A percentile compares a stretch with the other conserved stretches of the same genome.
Conservation (phyloP, 306 rosid species). For the Pueraria montana region DNA sequence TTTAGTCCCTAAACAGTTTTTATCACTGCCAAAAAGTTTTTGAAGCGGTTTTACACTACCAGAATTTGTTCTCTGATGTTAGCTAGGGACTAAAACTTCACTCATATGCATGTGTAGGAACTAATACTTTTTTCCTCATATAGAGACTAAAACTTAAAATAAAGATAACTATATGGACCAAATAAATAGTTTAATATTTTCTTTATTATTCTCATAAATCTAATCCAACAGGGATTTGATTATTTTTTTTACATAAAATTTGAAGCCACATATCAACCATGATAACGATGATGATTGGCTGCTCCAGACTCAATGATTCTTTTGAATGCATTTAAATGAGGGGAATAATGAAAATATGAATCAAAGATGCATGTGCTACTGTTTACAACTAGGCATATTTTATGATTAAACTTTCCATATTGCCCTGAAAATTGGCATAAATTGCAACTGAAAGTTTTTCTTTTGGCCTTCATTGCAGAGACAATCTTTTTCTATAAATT, state of each 20-base stretch:
- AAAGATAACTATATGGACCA: not conserved
- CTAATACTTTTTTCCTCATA: not conserved
- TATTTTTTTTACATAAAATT: constrained; percentile 23
- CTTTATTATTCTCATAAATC: constrained; percentile 18
- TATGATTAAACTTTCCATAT: constrained; percentile 1
- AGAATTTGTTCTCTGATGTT: not conserved
- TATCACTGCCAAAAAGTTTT: not conserved
- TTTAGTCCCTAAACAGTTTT: not conserved
- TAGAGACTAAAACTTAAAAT: too few relatives aligned
- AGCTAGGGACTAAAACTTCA: not conserved
- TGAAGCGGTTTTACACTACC: not conserved
- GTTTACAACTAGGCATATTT: constrained; percentile 47
- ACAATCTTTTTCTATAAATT: not conserved
- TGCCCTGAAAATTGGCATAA: constrained; percentile 15
- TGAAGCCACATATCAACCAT: too few relatives aligned
- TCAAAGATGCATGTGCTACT: too few relatives aligned
- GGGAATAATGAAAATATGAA: too few relatives aligned
- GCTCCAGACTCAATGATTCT: too few relatives aligned
- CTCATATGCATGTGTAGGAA: not conserved
- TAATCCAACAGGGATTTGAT: constrained; percentile 38
- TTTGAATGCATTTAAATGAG: too few relatives aligned
- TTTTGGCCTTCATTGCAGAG: not conserved
- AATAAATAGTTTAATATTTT: not conserved
- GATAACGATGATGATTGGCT: too few relatives aligned
- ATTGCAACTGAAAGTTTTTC: not conserved